Evolutionary conservation across 345 rosid species (phyloP).

Genomic region (Heritiera littoralis): DNA sequence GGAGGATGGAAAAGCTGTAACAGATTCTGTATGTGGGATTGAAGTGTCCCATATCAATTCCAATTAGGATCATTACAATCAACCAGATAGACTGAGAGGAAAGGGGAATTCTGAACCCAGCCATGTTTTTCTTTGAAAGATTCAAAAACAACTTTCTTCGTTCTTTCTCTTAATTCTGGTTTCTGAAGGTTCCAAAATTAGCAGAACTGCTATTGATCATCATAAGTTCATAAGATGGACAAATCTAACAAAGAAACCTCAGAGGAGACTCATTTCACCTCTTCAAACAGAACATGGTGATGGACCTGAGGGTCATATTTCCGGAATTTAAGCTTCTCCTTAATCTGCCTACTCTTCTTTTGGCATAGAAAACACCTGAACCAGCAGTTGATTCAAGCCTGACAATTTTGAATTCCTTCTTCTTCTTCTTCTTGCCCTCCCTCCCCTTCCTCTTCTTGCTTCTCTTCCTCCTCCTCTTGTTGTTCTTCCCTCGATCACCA

Average conservation of each 20-base stretch:
- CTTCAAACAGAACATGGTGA: conserved; percentile 30
- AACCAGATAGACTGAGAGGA: too few relatives aligned
- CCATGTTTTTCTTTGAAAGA: too few relatives aligned
- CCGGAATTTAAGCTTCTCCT: conserved; percentile 31
- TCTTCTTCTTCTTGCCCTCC: conserved; percentile 22
- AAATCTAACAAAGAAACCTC: not conserved
- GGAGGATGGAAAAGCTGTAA: conserved; percentile 66
- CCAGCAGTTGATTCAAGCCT: conserved; percentile 29
- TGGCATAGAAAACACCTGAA: conserved; percentile 33
- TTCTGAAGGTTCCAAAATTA: not conserved
- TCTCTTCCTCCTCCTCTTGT: conserved; percentile 34
- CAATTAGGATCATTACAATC: too few relatives aligned
- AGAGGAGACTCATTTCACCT: conserved; percentile 15
- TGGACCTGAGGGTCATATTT: conserved; percentile 32
- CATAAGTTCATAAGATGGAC: not conserved
- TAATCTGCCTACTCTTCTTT: conserved; percentile 25
- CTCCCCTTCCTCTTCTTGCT: conserved; percentile 28
- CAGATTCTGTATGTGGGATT: conserved; percentile 31
- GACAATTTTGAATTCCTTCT: conserved; percentile 28
- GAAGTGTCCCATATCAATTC: too few relatives aligned
- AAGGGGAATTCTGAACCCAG: too few relatives aligned
- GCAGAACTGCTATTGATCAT: not conserved
- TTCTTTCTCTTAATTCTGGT: not conserved
- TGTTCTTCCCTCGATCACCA: conserved; percentile 32
- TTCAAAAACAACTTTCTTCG: not conserved